Base-by-base conservation (phyloP, 2,329 filamentous ascomycete genomes). In the Rugonectria rugulosa region DNA sequence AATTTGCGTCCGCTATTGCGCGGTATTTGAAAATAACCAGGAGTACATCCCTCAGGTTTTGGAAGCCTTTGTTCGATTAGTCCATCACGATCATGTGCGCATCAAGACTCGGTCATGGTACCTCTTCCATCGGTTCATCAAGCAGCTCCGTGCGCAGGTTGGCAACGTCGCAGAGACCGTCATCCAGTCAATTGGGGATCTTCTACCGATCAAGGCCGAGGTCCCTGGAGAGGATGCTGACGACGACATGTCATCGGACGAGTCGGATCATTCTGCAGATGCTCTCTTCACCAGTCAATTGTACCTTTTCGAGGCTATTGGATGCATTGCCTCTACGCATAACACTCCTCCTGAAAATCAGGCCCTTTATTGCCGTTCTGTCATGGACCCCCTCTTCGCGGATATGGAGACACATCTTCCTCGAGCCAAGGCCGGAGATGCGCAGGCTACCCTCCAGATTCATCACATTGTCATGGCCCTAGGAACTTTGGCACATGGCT, bases 391-490 rank as follows among this genome's bases (percentile, higher is more conserved):
- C 11, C 79, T 99, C 8, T 96, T 97, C 70, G 77, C 83, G n/a
- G 93, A 98, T 66, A 89, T 99, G 81, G 88, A 97, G 71, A 83
- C 84, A 50, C 88, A 94, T 67, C 80, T 99, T 15, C 81, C 81
- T 10, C 79, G 87, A 51, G 95, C 94, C 23, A 91, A 91, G 71
- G 79, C 85, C 34, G 91, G 91, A 11, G 92, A 98, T 70, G 87
- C 91, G 43, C 88, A 92, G 67, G 89, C 94, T 2, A 79, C 89
- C 32, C 79, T 97, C 15, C 95, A 99, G 74, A 91, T 97, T 15
- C 95, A 99, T 72, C 95, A 99, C 72, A 90, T 96, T 63, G 92
- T 99, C 64, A 93, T 97, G 90, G 96, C 96, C 14, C 80, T 99
- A 24, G 95, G 95, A 11, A 97, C 92, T 1, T 79, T 99, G 34